A percentile compares a stretch with the other conserved stretches of the same genome.
phyloP scores from a whole-genome alignment of 2,329 filamentous ascomycete genomes.

The Metarhizium humberi region DNA sequence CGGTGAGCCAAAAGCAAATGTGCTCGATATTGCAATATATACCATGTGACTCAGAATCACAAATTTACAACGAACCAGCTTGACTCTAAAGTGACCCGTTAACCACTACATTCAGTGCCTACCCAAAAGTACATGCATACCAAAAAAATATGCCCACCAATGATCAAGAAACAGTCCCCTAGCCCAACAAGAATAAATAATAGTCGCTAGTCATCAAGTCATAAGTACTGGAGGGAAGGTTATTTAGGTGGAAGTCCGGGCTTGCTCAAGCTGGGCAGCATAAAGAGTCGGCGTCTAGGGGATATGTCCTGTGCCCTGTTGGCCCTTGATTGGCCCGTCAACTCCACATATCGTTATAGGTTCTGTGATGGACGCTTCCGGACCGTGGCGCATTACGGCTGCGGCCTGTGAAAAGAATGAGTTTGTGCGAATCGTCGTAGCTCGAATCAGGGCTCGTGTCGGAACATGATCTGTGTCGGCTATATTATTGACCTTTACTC shows the following conservation, averaged over 20 bases:
- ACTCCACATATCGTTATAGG: slow-evolving; percentile 6
- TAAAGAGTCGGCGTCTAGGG: neutral
- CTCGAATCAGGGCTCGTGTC: slow-evolving; percentile 23
- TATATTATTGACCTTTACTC: slow-evolving; percentile 25
- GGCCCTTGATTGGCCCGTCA: slow-evolving; percentile 1
- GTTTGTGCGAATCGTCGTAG: slow-evolving; percentile 27
- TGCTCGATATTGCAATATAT: no score
- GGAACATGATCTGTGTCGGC: slow-evolving; percentile 20
- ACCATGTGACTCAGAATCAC: no score
- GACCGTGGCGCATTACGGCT: slow-evolving; percentile 15
- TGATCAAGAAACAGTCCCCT: neutral
- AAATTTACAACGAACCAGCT: no score
- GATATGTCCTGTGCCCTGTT: neutral
- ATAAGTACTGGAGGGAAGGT: neutral
- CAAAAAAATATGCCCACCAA: neutral
- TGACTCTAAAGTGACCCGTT: no score
- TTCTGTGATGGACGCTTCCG: slow-evolving; percentile 7
- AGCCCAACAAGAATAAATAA: neutral
- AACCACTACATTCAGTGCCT: neutral
- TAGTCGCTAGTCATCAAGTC: neutral
- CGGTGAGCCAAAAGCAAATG: no score
- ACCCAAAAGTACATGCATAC: neutral
- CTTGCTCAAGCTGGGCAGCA: neutral
- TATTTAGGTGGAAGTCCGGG: neutral
- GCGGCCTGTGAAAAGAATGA: slow-evolving; percentile 30